A percentile compares a stretch with the other conserved stretches of the same genome.
Conservation (phyloP, 257 asterid genomes). For the Ilex aquifolium region DNA sequence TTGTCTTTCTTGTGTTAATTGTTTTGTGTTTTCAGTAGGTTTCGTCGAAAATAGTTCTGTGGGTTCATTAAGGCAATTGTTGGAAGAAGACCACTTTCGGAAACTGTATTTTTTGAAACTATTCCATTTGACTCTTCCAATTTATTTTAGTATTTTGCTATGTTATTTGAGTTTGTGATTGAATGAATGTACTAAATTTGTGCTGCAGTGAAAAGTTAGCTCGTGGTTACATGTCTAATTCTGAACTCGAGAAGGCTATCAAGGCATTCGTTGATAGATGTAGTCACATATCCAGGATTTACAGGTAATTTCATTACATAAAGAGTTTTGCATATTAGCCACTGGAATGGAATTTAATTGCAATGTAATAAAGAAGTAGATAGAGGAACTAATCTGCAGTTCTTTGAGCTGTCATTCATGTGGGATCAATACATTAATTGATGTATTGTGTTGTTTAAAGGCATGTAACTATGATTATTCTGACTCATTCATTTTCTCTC, state of each 20-base stretch:
- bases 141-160: neutral
- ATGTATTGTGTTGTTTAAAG: neutral
- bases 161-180: neutral
- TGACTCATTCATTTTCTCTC: constrained; percentile 27
- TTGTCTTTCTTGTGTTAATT: neutral
- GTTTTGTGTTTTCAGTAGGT: constrained; percentile 17
- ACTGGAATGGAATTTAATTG: neutral
- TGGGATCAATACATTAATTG: no score
- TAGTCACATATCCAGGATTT: constrained; percentile 66
- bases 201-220: constrained; percentile 65
- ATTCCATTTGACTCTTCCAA: neutral
- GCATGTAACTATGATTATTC: neutral
- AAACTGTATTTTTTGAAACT: constrained; percentile 44
- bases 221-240: constrained; percentile 78
- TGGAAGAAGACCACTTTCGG: constrained; percentile 24
- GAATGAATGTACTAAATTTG: neutral
- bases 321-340: neutral
- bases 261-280: constrained; percentile 59
- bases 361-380: neutral
- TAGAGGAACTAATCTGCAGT: no score
- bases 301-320: constrained; percentile 49
- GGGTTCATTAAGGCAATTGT: constrained; percentile 48
- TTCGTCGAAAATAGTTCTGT: constrained; percentile 25
- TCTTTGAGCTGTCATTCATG: no score
- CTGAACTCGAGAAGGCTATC: constrained; percentile 79